A percentile compares a stretch with the other conserved stretches of the same genome.
Evolutionary conservation across 2,329 filamentous ascomycete genomes (phyloP).

Genomic region (Cercospora zeina): DNA sequence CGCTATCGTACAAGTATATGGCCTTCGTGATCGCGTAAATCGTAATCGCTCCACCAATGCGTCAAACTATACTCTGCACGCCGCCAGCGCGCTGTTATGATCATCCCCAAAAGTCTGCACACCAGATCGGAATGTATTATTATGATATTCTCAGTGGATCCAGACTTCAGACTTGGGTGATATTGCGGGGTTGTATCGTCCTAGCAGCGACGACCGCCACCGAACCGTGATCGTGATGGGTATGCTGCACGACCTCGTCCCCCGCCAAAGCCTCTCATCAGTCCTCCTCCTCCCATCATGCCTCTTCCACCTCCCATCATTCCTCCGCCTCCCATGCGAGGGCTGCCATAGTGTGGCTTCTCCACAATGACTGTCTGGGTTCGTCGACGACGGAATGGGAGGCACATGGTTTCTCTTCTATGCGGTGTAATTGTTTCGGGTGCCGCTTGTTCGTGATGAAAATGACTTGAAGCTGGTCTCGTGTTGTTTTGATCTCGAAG

Average conservation of each 20-base stretch:
- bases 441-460: background rate
- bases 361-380: slow-evolving; percentile 2
- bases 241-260: background rate
- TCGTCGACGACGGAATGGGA: background rate
- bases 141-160: background rate
- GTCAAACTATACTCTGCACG: too few relatives aligned
- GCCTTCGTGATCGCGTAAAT: too few relatives aligned
- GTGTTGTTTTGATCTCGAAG: background rate
- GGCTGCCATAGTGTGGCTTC: slow-evolving; percentile 3
- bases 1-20: background rate
- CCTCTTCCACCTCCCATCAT: background rate
- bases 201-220: background rate
- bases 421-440: background rate
- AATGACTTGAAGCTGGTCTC: background rate
- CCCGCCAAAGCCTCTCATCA: background rate
- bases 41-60: too few relatives aligned
- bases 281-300: slow-evolving; percentile 1
- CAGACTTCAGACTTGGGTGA: background rate
- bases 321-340: slow-evolving; percentile 1
- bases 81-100: too few relatives aligned
- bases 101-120: too few relatives aligned
- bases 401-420: background rate
- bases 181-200: background rate
- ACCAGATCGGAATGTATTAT: background rate
- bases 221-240: background rate